Base-by-base conservation (phyloP, 192 early-diverging fungal species). In the Powellomyces hirtus region DNA sequence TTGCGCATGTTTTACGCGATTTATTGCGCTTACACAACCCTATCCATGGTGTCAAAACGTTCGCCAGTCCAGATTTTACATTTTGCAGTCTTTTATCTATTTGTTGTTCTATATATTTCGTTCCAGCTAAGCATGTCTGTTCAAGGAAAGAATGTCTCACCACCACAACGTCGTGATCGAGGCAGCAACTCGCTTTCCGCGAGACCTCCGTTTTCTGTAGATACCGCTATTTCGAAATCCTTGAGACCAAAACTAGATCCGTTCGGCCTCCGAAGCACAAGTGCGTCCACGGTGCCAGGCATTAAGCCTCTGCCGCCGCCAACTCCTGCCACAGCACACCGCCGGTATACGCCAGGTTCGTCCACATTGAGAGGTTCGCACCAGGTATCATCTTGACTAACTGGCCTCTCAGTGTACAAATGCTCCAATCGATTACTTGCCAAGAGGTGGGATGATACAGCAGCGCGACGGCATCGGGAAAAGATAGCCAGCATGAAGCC, bases 391-490 rank as follows among this genome's bases (percentile, higher is more conserved):
- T 42, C 40, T 8, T 18, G 24, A 27, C 26, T 27, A 24, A 52
- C 40, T 42, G 11, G 40, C n/a, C n/a, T n/a, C n/a, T 42, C 53
- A 56, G 77, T 82, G 6, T 76, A 76, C 58, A 72, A 71, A 27
- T 78, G 77, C 38, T 45, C 80, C 7, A 78, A 74, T 51, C 75
- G 66, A 42, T 50, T 83, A 20, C 70, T 83, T 5, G 81, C 81
- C 11, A 83, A 83, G 42, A 45, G 71, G 40, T 83, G 81, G 81
- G 81, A 83, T 56, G 78, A 83, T 59, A 70, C 64, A 4, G 76
- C 77, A 8, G 33, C 70, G 8, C 62, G 44, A 26, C 64, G 67
- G 29, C 81, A 83, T 66, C 64, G 45, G 8, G 69, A 79, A n/a
- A 83, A 83, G 59, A 50, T 83, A 16, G 71, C 65, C 13, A 80